Evolutionary conservation across 225 moss, liverwort and hornwort genomes (phyloP).

Genomic region (Anthoceros angustus): DNA sequence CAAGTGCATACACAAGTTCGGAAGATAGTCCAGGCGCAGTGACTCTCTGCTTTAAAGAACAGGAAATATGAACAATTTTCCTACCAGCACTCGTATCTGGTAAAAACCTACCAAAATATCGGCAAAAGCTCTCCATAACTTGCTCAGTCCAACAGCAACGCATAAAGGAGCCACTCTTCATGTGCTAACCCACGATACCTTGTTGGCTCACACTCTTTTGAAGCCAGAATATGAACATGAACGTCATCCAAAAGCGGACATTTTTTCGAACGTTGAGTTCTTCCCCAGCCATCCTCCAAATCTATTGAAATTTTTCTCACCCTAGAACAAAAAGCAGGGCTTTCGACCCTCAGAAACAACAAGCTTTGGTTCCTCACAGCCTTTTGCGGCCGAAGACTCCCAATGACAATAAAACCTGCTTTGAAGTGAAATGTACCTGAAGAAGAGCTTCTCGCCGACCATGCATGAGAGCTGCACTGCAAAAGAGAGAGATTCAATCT

Average conservation of each 20-base stretch:
- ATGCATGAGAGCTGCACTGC: constrained; percentile 81
- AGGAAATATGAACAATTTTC: not conserved
- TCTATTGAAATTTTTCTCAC: constrained; percentile 78
- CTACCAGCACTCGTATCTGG: not conserved
- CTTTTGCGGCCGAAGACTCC: no score
- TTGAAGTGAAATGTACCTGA: constrained; percentile 28
- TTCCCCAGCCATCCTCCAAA: constrained; percentile 96
- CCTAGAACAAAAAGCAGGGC: constrained; percentile 19
- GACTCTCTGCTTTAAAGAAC: constrained; percentile 35
- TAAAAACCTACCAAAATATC: not conserved
- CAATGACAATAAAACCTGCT: not conserved
- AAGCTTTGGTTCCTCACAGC: not conserved
- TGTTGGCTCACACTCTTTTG: constrained; percentile 80
- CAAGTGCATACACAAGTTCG: constrained; percentile 48
- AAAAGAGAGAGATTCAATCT: no score
- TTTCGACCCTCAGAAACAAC: constrained; percentile 4
- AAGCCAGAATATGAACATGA: constrained; percentile 84
- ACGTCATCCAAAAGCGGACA: constrained; percentile 84
- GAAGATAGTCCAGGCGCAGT: constrained; percentile 75
- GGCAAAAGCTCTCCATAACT: not conserved
- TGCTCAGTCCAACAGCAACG: no score
- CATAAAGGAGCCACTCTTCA: not conserved
- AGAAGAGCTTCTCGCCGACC: constrained; percentile 58
- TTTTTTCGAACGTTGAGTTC: constrained; percentile 85
- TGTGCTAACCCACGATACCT: constrained; percentile 34